Base-by-base conservation (phyloP, 108 stramenopile species). In the Bacterosira constricta region DNA sequence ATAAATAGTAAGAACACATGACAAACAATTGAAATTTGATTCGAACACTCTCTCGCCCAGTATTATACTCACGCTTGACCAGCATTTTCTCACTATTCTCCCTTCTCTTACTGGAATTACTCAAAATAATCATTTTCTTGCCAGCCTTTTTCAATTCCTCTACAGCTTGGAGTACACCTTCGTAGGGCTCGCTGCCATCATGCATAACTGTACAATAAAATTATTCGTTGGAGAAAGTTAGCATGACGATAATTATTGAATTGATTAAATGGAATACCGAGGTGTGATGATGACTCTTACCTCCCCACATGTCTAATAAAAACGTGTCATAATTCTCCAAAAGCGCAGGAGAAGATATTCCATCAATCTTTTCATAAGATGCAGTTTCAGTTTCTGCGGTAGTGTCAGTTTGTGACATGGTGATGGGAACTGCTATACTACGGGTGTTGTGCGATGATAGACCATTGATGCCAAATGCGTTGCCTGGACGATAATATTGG, bases 221-320 rank as follows among this genome's bases (percentile, higher is more conserved):
- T n/a, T n/a, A n/a, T n/a, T n/a, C n/a, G n/a, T n/a, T n/a, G n/a
- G n/a, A n/a, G n/a, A n/a, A n/a, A n/a, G n/a, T n/a, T n/a, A n/a
- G n/a, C n/a, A n/a, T n/a, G n/a, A n/a, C 12, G 12, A 42, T 42
- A 42, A 42, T 10, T 12, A 12, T 10, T 42, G 41, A 10, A 42
- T 13, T 13, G 13, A 42, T 42, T 12, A 42, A 42, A 42, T 12
- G 41, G 13, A 42, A 42, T 42, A 12, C 95, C 95, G n/a, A n/a
- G n/a, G n/a, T n/a, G n/a, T n/a, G n/a, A n/a, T n/a, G n/a, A n/a
- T n/a, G n/a, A n/a, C n/a, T n/a, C n/a, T n/a, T n/a, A n/a, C n/a
- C n/a, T 4, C 69, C 69, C 94, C 94, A 97, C 89, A 96, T 95
- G 64, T 97, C 96, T 27, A 97, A 58, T 0, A 97, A 66, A 53